Base-by-base conservation (phyloP, 352 stramenopile species). In the Achlya hypogyna region DNA sequence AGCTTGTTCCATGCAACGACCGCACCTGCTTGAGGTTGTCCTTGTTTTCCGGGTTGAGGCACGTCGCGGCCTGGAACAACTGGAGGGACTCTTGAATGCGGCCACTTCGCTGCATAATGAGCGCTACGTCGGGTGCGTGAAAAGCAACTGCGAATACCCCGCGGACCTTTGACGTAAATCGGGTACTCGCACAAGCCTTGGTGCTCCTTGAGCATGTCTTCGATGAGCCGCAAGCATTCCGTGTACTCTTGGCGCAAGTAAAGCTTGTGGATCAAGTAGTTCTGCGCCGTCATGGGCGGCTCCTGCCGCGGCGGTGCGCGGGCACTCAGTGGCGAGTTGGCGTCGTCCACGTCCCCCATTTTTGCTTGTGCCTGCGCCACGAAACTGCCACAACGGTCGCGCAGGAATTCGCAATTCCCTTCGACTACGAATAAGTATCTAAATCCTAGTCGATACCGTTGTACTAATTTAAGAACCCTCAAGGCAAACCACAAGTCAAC, bases 21-120 rank as follows among this genome's bases (percentile, higher is more conserved):
- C 71, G 76, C 18, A 85, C 78, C 76, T 97, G 90, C 74, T 97
- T 97, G 32, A 98, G 71, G 70, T 97, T 97, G 51, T 89, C 77
- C 54, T 92, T 84, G 75, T 96, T 98, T 42, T 88, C 76, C 4
- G 91, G 91, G 59, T 97, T 97, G 63, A 98, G 74, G 72, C 88
- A 96, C 38, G 84, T 93, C 5, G 90, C 90, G 0, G 91, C 88
- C 74, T 97, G 92, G 67, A 98, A 97, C 2, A 97, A 78, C 75
- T 91, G 82, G 22, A 98, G 66, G 38, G 78, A 90, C 74, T 97
- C 89, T 69, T 97, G 81, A 47, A 97, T 96, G 12, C 81, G 76
- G 4, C 92, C 91, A 1, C 86, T 88, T 45, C 95, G 84, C 14
- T 91, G 79, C 66, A 96, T 52, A 58, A 98, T 96, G 47, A 97